Conservation (phyloP, 2,329 filamentous ascomycete genomes). For the Neonectria hederae region DNA sequence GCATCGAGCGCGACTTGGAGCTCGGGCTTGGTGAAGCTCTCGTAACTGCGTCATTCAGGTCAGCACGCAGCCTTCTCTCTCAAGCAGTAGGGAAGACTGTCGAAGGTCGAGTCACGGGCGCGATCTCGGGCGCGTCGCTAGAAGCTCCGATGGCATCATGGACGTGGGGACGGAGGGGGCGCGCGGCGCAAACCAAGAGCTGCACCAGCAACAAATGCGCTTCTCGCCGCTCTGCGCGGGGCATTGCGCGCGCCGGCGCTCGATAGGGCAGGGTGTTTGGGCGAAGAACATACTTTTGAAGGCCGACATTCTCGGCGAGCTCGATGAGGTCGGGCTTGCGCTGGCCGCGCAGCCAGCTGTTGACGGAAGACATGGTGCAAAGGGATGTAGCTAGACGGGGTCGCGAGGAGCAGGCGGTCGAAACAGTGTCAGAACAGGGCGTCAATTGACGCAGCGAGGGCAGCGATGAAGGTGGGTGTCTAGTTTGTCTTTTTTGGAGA, state of each 20-base stretch:
- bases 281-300: slow-evolving; percentile 72
- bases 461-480: background rate
- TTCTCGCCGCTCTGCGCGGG: slow-evolving; percentile 5
- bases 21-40: slow-evolving; percentile 79
- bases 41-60: slow-evolving; percentile 61
- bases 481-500: background rate
- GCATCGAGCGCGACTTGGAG: slow-evolving; percentile 80
- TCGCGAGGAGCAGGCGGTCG: slow-evolving; percentile 41
- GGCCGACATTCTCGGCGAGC: slow-evolving; percentile 75
- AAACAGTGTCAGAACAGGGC: background rate
- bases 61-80: slow-evolving; percentile 21
- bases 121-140: slow-evolving; percentile 29
- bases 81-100: too few relatives aligned
- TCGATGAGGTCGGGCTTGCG: slow-evolving; percentile 83
- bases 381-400: slow-evolving; percentile 21
- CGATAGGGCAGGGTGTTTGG: slow-evolving; percentile 7
- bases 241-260: slow-evolving; percentile 12
- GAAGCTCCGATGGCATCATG: slow-evolving; percentile 24
- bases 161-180: slow-evolving; percentile 2
- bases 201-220: slow-evolving; percentile 21
- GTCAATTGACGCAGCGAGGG: slow-evolving; percentile 13
- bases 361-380: slow-evolving; percentile 53
- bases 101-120: slow-evolving; percentile 19
- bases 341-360: slow-evolving; percentile 81
- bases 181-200: slow-evolving; percentile 31